Evolutionary conservation across 257 asterid species (phyloP).

Genomic region (Perilla frutescens): DNA sequence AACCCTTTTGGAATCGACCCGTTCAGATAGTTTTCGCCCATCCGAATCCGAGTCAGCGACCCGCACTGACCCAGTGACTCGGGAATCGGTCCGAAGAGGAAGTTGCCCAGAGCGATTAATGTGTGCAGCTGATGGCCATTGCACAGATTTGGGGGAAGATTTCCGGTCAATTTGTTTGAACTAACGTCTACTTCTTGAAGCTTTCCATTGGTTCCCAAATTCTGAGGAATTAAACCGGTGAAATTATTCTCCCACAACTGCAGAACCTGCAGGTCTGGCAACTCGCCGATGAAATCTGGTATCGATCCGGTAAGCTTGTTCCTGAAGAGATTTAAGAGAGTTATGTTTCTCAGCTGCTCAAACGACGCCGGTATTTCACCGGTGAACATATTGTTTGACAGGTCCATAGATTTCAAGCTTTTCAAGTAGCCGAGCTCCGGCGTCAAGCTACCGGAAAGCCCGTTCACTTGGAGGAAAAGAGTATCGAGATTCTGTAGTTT

Average conservation of each 20-base stretch:
- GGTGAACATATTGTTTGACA: conserved; percentile 74
- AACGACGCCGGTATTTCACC: conserved; percentile 80
- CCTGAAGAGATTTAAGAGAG: conserved; percentile 82
- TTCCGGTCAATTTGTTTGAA: conserved; percentile 88
- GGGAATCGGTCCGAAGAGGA: conserved; percentile 83
- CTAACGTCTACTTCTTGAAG: conserved; percentile 76
- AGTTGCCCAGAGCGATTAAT: conserved; percentile 80
- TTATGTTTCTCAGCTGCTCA: conserved; percentile 68
- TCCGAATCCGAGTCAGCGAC: conserved; percentile 75
- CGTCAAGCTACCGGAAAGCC: conserved; percentile 64
- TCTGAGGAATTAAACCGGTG: conserved; percentile 83
- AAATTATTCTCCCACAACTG: conserved; percentile 96
- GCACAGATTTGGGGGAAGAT: conserved; percentile 75
- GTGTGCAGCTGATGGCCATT: conserved; percentile 67
- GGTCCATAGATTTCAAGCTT: conserved; percentile 86
- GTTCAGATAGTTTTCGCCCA: conserved; percentile 89
- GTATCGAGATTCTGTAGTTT: conserved; percentile 77
- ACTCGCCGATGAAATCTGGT: conserved; percentile 81
- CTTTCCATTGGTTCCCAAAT: conserved; percentile 72
- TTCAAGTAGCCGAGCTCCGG: conserved; percentile 76
- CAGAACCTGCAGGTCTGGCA: conserved; percentile 80
- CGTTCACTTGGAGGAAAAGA: conserved; percentile 86
- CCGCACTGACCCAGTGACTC: conserved; percentile 76
- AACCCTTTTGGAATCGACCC: conserved; percentile 88
- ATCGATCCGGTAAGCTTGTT: conserved; percentile 89